Base-by-base conservation (phyloP, 2,329 filamentous ascomycete genomes). In the Trichoderma asperellum region DNA sequence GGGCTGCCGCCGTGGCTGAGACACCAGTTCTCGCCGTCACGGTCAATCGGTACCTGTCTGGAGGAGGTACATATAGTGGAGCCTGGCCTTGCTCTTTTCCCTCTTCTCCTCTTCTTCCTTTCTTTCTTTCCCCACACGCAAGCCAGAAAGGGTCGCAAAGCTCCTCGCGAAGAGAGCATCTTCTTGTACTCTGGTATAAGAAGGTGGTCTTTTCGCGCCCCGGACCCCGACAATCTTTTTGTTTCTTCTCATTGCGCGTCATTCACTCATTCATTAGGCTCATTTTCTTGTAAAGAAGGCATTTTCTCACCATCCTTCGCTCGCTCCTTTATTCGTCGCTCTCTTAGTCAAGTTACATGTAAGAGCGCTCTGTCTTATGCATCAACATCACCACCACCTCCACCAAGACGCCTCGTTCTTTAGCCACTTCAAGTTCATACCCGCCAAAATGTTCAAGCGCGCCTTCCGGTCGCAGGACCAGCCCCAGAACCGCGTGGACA, bases 401-500 rank as follows among this genome's bases (percentile, higher is more conserved):
- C 52, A 66, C 53, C 55, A 57, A 52, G 53, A 71, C 74, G 64
- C 71, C 27, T 71, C 74, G 52, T 72, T 76, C 74, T 77, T 76
- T 73, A 72, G 73, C 58, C 71, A 69, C 7, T 21, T 70, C 65
- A 57, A 67, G n/a, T 49, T 49, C 5, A 66, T 35, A 27, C 64
- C 53, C 57, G 43, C 80, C 79, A 78, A 79, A 81, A 97, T 97
- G 93, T 97, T 97, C 87, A 96, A 94, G 85, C 93, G 93, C 80
- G 94, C 94, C 78, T 94, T 96, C 84, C 87, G 90, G 81, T 90
- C 91, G 75, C 91, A 90, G 81, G 91, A 95, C 76, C 63, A 90
- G 81, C 91, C 95, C 76, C 57, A 80, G 74, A 77, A 76, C 82
- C 92, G 94, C 78, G 92, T 94, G 81, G 92, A 93, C 84, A 97